A percentile compares a stretch with the other conserved stretches of the same genome.
These are phyloP conservation scores for Ceratocystis harringtonii DNA, from an alignment of 2,329 filamentous ascomycete species.

Conservation along the genomic window DNA sequence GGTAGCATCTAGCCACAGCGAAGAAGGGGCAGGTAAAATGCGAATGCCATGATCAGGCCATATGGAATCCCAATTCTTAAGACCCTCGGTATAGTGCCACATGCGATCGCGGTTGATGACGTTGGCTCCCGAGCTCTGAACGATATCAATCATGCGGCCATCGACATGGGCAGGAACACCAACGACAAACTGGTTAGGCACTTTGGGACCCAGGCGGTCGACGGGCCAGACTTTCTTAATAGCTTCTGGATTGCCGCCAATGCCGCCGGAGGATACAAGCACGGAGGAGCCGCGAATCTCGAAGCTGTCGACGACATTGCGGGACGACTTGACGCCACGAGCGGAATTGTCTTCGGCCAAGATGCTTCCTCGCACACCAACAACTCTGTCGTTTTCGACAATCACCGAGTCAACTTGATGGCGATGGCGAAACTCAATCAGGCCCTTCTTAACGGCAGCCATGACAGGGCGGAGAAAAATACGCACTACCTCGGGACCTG, in stretches of 20 bases:
- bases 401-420: slow-evolving; percentile 43
- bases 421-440: slow-evolving; percentile 40
- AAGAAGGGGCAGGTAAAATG: slow-evolving; percentile 44
- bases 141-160: slow-evolving; percentile 45
- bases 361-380: slow-evolving; percentile 39
- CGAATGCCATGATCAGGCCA: slow-evolving; percentile 48
- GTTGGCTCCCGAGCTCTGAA: slow-evolving; percentile 36
- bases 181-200: slow-evolving; percentile 41
- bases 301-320: slow-evolving; percentile 35
- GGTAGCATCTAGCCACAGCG: slow-evolving; percentile 46
- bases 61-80: slow-evolving; percentile 47
- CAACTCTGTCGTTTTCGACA: slow-evolving; percentile 37
- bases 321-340: slow-evolving; percentile 38
- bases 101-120: slow-evolving; percentile 47
- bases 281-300: slow-evolving; percentile 39
- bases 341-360: slow-evolving; percentile 35
- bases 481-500: slow-evolving; percentile 43
- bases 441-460: slow-evolving; percentile 36
- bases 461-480: slow-evolving; percentile 42
- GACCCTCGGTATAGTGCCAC: slow-evolving; percentile 52
- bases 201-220: slow-evolving; percentile 39
- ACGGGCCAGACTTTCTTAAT: slow-evolving; percentile 44
- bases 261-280: slow-evolving; percentile 42
- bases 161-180: slow-evolving; percentile 51
- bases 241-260: slow-evolving; percentile 46